Conservation (phyloP, 208 protist species). For the Naegleria gruberi region DNA sequence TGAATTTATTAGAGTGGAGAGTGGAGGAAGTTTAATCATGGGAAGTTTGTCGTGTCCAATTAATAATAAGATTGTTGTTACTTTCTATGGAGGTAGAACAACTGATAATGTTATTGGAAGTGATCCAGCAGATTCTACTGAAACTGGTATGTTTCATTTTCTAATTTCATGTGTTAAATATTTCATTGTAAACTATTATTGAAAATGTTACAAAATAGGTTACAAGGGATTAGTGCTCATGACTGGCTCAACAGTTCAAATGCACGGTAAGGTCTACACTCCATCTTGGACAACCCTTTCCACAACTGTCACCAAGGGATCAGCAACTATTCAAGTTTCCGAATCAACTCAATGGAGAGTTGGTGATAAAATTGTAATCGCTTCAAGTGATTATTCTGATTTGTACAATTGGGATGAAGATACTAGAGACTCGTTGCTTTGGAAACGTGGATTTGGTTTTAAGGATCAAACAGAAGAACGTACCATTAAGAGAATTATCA, state of each 20-base stretch:
- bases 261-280: neutral
- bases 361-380: constrained; percentile 1
- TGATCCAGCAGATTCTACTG: neutral
- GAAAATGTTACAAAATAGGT: too few relatives aligned
- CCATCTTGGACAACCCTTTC: neutral
- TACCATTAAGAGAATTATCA: neutral
- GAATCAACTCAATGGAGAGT: neutral
- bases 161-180: too few relatives aligned
- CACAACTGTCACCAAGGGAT: neutral
- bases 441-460: neutral
- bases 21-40: neutral
- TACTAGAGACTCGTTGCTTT: neutral
- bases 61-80: neutral
- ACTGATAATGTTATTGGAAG: neutral
- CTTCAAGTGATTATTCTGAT: neutral
- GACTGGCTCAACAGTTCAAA: neutral
- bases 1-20: neutral
- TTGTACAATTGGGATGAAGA: neutral
- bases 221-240: neutral
- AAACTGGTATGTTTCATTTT: too few relatives aligned
- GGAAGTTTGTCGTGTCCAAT: neutral
- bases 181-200: too few relatives aligned
- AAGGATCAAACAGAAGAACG: neutral
- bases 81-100: neutral
- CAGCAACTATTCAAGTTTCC: neutral